Conservation (phyloP, 2,329 filamentous ascomycete species). For the Epichloe gansuensis region DNA sequence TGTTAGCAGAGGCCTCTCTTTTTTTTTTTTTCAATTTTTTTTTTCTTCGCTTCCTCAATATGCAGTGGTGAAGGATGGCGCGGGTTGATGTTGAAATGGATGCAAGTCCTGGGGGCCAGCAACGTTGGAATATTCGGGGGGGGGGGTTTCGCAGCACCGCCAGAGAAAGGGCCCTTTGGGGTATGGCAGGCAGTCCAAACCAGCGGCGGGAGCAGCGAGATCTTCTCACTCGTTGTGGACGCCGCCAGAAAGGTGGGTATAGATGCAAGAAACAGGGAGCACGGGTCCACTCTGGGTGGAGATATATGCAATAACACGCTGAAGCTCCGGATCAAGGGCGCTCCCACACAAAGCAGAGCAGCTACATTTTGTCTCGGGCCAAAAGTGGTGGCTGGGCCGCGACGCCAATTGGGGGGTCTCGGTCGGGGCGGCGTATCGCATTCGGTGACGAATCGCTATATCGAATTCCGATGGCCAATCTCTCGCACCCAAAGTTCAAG, state of each 20-base stretch:
- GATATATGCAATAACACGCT: constrained; percentile 1
- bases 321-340: background rate
- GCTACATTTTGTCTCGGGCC: too few relatives aligned
- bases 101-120: background rate
- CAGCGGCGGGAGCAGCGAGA: constrained; percentile 9
- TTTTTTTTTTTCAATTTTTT: background rate
- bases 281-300: background rate
- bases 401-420: background rate
- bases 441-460: background rate
- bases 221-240: constrained; percentile 8
- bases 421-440: background rate
- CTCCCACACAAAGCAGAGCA: too few relatives aligned
- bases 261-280: background rate
- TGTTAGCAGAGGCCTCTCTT: background rate
- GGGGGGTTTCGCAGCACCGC: background rate
- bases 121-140: background rate
- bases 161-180: background rate
- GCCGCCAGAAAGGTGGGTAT: background rate
- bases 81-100: constrained; percentile 1
- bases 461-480: background rate
- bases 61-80: constrained; percentile 1
- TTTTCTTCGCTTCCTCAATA: background rate
- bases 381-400: background rate
- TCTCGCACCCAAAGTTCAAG: background rate
- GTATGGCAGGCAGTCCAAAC: constrained; percentile 3